Conservation (phyloP, 176 grass and related monocot species). For the Avena insularis region DNA sequence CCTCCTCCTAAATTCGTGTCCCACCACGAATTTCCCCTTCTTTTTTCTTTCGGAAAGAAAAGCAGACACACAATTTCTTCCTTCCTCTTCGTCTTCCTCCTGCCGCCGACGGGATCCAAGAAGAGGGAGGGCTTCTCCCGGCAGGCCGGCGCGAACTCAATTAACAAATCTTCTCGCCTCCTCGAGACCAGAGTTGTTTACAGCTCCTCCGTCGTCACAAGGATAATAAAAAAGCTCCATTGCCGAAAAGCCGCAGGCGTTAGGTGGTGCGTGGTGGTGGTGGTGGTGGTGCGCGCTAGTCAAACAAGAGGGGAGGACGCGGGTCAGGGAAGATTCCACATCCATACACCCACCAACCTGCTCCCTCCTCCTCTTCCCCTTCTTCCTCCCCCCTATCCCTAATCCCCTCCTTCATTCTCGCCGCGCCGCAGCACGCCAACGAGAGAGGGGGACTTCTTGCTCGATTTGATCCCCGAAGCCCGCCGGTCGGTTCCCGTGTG, state of each 20-base stretch:
- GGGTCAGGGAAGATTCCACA: conserved; percentile 13
- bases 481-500: neutral
- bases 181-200: neutral
- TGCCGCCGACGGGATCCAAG: conserved; percentile 29
- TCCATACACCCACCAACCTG: conserved; percentile 6
- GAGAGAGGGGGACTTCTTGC: neutral
- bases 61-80: neutral
- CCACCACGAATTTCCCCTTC: conserved; percentile 5
- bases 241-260: conserved; percentile 27
- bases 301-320: conserved; percentile 9
- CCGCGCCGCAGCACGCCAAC: neutral
- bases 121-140: neutral
- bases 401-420: conserved; percentile 14
- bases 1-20: neutral
- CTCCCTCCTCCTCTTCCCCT: neutral
- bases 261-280: conserved; percentile 19
- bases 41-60: no score
- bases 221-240: neutral
- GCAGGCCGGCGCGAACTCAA: neutral
- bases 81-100: conserved; percentile 30
- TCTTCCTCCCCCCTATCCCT: neutral
- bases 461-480: neutral
- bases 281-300: conserved; percentile 32
- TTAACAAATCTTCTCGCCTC: neutral
- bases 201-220: neutral